Conservation (phyloP, 2,329 filamentous ascomycete genomes). For the Colletotrichum godetiae region DNA sequence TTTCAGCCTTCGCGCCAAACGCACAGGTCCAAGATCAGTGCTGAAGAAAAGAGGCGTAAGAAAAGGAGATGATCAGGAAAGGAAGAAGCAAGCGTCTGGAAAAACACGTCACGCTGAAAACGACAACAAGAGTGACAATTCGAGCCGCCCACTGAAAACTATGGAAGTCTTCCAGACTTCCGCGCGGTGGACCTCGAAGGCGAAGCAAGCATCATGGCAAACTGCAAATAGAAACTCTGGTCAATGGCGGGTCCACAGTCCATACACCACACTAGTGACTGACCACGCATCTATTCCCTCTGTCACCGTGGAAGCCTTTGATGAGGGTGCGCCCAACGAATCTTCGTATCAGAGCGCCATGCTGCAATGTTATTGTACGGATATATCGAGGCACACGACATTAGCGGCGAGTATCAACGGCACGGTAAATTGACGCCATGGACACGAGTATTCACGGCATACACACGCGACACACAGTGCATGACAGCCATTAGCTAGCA, state of each 20-base stretch:
- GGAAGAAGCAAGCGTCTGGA: conserved; percentile 1
- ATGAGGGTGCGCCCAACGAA: background rate
- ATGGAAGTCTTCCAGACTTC: conserved; percentile 12
- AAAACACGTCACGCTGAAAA: conserved; percentile 13
- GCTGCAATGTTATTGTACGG: background rate
- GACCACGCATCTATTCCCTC: background rate
- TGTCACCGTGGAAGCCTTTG: conserved; percentile 3
- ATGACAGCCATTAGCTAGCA: background rate
- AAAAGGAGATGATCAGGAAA: background rate
- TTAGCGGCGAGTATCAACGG: conserved; percentile 5
- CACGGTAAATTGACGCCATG: conserved; percentile 14
- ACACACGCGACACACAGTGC: conserved; percentile 1
- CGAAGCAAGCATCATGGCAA: conserved; percentile 3
- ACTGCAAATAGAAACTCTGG: conserved; percentile 22
- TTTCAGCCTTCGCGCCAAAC: background rate
- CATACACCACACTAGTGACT: background rate
- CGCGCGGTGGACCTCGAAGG: conserved; percentile 11
- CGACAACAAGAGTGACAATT: background rate
- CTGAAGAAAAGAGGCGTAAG: conserved; percentile 5
- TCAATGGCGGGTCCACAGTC: conserved; percentile 6
- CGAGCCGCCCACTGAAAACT: background rate
- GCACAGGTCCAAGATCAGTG: background rate
- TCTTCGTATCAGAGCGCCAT: background rate
- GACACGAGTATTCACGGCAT: background rate
- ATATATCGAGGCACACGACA: background rate